Conservation (phyloP, 371 early-diverging fungal species). For the Mucor circinelloides region DNA sequence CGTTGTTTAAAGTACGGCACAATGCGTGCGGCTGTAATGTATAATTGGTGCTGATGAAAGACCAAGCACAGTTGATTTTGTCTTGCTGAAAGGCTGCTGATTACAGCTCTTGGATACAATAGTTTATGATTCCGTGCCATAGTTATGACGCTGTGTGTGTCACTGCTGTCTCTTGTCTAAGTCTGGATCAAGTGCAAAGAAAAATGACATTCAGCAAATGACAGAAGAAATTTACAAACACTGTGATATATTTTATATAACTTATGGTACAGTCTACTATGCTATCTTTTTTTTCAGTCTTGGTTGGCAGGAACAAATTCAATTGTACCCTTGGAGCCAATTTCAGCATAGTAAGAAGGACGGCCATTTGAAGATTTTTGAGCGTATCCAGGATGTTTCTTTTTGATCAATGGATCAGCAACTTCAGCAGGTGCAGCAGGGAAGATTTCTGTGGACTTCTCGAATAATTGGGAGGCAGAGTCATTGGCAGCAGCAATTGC, state of each 20-base stretch:
- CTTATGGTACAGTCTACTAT: neutral
- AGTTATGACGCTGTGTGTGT: neutral
- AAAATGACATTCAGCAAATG: neutral
- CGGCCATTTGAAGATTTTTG: conserved; percentile 40
- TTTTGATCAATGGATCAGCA: conserved; percentile 7
- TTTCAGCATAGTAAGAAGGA: conserved; percentile 50
- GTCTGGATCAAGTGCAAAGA: too few relatives aligned
- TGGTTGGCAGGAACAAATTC: conserved; percentile 31
- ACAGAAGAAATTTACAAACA: neutral
- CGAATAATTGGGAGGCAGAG: conserved; percentile 45
- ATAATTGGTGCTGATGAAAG: too few relatives aligned
- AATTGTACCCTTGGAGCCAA: conserved; percentile 38
- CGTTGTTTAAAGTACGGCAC: too few relatives aligned
- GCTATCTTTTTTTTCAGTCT: conserved; percentile 5
- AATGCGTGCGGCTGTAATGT: too few relatives aligned
- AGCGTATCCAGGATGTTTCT: conserved; percentile 41
- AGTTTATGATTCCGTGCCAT: too few relatives aligned
- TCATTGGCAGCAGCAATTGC: conserved; percentile 46
- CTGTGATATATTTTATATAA: neutral
- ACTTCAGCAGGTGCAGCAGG: conserved; percentile 27
- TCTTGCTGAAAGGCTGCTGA: too few relatives aligned
- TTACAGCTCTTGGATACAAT: too few relatives aligned
- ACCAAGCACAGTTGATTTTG: too few relatives aligned
- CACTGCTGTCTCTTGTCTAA: neutral
- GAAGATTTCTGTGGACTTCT: conserved; percentile 37